Evolutionary conservation across 1,284 basidiomycete genomes (phyloP).

Genomic region (Cryptococcus sp.): DNA sequence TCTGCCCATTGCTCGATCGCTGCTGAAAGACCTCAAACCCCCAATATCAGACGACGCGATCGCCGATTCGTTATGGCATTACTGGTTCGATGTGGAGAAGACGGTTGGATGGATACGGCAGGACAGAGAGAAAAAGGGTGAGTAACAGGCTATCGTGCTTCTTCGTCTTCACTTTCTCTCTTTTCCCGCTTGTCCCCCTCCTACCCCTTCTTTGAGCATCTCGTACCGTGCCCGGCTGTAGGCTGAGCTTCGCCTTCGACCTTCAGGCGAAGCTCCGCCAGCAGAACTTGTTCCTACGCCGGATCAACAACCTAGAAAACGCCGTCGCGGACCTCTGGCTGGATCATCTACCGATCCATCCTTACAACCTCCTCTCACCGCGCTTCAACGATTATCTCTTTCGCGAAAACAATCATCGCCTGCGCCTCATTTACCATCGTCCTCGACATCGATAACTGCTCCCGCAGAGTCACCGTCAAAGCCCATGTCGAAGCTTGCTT

Average conservation of each 20-base stretch:
- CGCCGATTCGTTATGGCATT: constrained; percentile 82
- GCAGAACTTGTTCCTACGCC: constrained; percentile 39
- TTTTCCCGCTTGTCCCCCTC: constrained; percentile 4
- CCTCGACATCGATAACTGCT: constrained; percentile 7
- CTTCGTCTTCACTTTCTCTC: constrained; percentile 6
- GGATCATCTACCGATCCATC: constrained; percentile 11
- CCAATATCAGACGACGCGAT: constrained; percentile 74
- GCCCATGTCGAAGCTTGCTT: constrained; percentile 68
- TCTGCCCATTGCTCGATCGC: constrained; percentile 65
- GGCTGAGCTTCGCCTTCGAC: constrained; percentile 35
- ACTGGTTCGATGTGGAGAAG: constrained; percentile 81
- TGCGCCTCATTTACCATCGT: constrained; percentile 18
- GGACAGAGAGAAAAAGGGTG: constrained; percentile 73
- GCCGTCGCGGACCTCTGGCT: constrained; percentile 14
- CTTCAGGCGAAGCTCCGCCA: constrained; percentile 37
- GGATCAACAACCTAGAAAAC: constrained; percentile 34
- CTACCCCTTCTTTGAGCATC: constrained; percentile 7
- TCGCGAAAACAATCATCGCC: constrained; percentile 41
- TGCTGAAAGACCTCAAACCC: constrained; percentile 69
- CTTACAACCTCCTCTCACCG: constrained; percentile 61
- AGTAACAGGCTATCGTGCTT: constrained; percentile 49
- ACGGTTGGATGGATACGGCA: constrained; percentile 69
- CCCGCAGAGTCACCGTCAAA: constrained; percentile 31
- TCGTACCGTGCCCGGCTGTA: no score
- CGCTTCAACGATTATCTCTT: constrained; percentile 67